Base-by-base conservation (phyloP, 768 basidiomycete genomes). In the Tricholomella constricta region DNA sequence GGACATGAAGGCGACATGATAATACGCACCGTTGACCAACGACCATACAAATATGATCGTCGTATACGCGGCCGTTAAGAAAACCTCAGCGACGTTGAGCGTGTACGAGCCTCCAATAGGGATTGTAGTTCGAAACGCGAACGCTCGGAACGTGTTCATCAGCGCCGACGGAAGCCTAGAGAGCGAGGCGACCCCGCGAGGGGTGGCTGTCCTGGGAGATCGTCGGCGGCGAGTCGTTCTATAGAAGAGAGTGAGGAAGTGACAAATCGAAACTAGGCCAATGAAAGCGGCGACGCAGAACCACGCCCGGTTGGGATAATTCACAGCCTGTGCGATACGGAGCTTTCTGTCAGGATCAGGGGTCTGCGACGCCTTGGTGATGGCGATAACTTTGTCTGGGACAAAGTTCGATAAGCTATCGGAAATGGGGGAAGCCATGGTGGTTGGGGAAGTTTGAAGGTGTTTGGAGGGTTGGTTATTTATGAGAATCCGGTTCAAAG, bases 21-120 rank as follows among this genome's bases (percentile, higher is more conserved):
- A 20, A 6, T 10, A 37, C 66, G 32, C 56, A 78, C 79, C 69
- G 32, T 78, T 73, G 12, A 70, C 62, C 6, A 77, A 63, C 0
- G 72, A 62, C 73, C 72, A 68, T 5, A 52, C 38, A 36, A 65
- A 69, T 2, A 77, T 38, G 2, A 67, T 59, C 10, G 58, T 56
- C 20, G 69, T 64, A 48, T 78, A 78, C 17, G 53, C 65, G 22
- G 61, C 64, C 6, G 69, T 70, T 6, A 74, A 59, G 45, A 70
- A 64, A 1, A 71, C 59, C 53, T 78, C 75, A 6, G 70, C 67
- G 14, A 71, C n/a, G 45, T 71, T 75, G 43, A 75, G 60, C 5
- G 63, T 63, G 50, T 65, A 70, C 6, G 48, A 61, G n/a, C 45
- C 43, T 17, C 72, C 72, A 10, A 74, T 51, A 7, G 63, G 52